Evolutionary conservation across 805 yeast species (phyloP).

Genomic region (Schizosaccharomyces lindneri): DNA sequence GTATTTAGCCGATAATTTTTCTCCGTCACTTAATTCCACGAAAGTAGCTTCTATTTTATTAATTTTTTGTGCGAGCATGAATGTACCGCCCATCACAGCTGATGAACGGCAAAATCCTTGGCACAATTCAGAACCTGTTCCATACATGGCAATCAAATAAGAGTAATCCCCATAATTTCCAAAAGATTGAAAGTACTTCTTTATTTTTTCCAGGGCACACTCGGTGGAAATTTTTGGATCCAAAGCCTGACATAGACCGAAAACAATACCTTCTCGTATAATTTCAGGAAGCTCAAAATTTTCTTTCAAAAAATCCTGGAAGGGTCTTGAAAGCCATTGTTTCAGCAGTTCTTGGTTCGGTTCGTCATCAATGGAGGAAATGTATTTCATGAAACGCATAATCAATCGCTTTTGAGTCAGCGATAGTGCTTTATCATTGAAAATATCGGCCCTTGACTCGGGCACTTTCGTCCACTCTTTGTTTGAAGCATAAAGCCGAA

Average conservation of each 20-base stretch:
- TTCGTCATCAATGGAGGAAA: not conserved
- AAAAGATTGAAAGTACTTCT: not conserved
- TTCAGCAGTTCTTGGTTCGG: not conserved
- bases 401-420: not conserved
- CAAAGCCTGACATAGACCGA: not conserved
- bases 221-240: not conserved
- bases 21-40: not conserved
- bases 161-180: not conserved
- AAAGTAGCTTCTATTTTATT: not conserved
- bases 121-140: not conserved
- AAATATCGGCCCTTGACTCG: not conserved
- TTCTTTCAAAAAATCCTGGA: not conserved
- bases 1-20: not conserved
- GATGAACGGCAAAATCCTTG: constrained; percentile 1
- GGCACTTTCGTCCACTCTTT: not conserved
- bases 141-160: not conserved
- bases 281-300: not conserved
- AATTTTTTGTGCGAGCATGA: not conserved
- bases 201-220: not conserved
- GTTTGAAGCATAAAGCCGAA: not conserved
- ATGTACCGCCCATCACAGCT: constrained; percentile 2
- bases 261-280: not conserved
- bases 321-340: not conserved
- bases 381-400: not conserved
- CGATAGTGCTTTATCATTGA: not conserved